These are phyloP conservation scores for Rhodosporidiobolus odoratus DNA, from an alignment of 768 basidiomycete species.

Conservation along the genomic window DNA sequence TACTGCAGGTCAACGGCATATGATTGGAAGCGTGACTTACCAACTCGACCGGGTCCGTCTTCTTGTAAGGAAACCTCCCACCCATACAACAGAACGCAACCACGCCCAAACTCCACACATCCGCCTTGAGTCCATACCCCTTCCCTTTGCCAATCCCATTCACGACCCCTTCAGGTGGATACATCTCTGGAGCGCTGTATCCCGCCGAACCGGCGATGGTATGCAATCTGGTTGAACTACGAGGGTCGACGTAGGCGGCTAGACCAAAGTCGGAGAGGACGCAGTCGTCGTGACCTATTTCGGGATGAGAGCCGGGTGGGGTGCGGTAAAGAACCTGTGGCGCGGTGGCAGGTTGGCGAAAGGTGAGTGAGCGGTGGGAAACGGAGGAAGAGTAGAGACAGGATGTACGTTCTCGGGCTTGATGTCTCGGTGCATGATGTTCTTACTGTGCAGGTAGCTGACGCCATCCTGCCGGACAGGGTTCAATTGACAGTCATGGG, in stretches of 20 bases:
- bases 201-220: constrained; percentile 30
- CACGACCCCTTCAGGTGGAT: constrained; percentile 18
- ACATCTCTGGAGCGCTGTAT: constrained; percentile 35
- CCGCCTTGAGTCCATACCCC: constrained; percentile 32
- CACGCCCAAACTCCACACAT: constrained; percentile 35
- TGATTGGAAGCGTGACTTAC: background rate
- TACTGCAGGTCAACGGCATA: no score
- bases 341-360: no score
- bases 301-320: constrained; percentile 27
- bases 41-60: constrained; percentile 28
- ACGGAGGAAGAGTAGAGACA: background rate
- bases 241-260: constrained; percentile 30
- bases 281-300: constrained; percentile 35
- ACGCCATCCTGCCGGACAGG: constrained; percentile 69
- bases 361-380: no score
- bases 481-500: background rate
- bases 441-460: constrained; percentile 80
- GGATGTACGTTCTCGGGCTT: constrained; percentile 62
- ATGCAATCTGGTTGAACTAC: constrained; percentile 5
- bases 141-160: background rate
- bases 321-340: constrained; percentile 37
- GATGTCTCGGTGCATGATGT: constrained; percentile 73
- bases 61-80: constrained; percentile 33
- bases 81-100: constrained; percentile 24
- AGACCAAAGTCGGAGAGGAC: constrained; percentile 37